phyloP scores from a whole-genome alignment of 1,284 basidiomycete species.

The Stygiomarasmius scandens region DNA sequence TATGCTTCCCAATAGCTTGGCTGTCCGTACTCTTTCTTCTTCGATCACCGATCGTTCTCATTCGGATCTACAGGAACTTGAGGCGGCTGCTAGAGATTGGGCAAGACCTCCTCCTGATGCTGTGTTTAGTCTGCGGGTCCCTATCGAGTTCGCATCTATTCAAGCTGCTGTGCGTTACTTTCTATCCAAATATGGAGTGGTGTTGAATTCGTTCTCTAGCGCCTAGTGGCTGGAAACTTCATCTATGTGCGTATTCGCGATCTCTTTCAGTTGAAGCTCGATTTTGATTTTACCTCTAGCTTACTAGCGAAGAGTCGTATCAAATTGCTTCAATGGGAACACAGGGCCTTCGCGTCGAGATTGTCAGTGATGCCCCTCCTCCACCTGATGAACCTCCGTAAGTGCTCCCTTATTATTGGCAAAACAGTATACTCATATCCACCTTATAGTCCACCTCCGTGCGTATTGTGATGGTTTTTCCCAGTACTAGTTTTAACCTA shows the following conservation, averaged over 20 bases:
- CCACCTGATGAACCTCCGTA: constrained; percentile 80
- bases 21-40: constrained; percentile 39
- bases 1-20: constrained; percentile 67
- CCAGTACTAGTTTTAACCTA: constrained; percentile 2
- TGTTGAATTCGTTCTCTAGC: constrained; percentile 43
- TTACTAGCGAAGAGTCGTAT: constrained; percentile 80
- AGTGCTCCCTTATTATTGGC: constrained; percentile 33
- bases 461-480: constrained; percentile 34
- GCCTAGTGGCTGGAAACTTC: constrained; percentile 73
- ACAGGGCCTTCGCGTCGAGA: constrained; percentile 78
- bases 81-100: constrained; percentile 78
- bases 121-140: constrained; percentile 70
- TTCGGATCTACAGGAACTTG: constrained; percentile 60
- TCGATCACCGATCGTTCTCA: constrained; percentile 1
- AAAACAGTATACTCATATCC: background rate
- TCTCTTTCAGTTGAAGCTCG: background rate
- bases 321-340: constrained; percentile 80
- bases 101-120: constrained; percentile 79
- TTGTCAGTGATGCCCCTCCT: constrained; percentile 77
- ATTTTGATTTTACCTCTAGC: constrained; percentile 39
- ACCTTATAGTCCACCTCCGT: constrained; percentile 65
- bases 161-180: constrained; percentile 66
- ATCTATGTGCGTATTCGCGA: constrained; percentile 61
- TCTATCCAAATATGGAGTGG: constrained; percentile 6
- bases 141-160: constrained; percentile 80